Conservation (phyloP, 2,329 filamentous ascomycete genomes). For the Torrubiella hemipterigena region DNA sequence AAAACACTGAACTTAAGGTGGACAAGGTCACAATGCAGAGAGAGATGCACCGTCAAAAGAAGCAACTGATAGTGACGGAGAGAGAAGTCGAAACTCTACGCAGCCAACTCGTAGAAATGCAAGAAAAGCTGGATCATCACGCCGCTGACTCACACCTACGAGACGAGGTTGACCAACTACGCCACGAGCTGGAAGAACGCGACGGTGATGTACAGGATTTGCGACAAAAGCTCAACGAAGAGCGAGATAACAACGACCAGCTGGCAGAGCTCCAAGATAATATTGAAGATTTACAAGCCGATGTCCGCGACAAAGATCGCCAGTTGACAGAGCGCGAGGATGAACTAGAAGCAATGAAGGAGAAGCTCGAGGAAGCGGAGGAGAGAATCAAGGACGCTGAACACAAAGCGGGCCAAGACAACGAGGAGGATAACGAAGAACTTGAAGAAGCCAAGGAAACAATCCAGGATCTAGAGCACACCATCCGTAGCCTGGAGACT, state of each 20-base stretch:
- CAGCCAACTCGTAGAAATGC: constrained; percentile 69
- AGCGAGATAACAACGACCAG: constrained; percentile 44
- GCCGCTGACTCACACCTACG: constrained; percentile 61
- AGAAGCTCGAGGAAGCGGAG: constrained; percentile 38
- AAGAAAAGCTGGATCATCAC: constrained; percentile 68
- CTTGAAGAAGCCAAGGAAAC: constrained; percentile 44
- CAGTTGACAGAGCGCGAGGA: constrained; percentile 64
- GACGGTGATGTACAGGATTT: constrained; percentile 50
- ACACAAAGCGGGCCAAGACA: constrained; percentile 38
- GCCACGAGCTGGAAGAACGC: constrained; percentile 42
- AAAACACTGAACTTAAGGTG: constrained; percentile 94
- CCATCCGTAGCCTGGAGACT: constrained; percentile 39
- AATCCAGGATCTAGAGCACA: constrained; percentile 45
- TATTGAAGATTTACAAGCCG: constrained; percentile 63
- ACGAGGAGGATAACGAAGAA: constrained; percentile 41
- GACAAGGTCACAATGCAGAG: constrained; percentile 81
- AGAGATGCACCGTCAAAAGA: constrained; percentile 78
- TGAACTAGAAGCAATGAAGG: constrained; percentile 56
- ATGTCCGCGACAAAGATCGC: constrained; percentile 64
- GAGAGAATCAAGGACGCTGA: constrained; percentile 46
- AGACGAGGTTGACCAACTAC: constrained; percentile 45
- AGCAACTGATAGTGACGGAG: constrained; percentile 71
- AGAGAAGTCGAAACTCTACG: constrained; percentile 76
- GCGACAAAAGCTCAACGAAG: constrained; percentile 43
- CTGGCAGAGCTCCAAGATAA: constrained; percentile 59